These are phyloP conservation scores for Hypoxylon sp. DNA, from an alignment of 2,329 filamentous ascomycete species.

Conservation along the genomic window DNA sequence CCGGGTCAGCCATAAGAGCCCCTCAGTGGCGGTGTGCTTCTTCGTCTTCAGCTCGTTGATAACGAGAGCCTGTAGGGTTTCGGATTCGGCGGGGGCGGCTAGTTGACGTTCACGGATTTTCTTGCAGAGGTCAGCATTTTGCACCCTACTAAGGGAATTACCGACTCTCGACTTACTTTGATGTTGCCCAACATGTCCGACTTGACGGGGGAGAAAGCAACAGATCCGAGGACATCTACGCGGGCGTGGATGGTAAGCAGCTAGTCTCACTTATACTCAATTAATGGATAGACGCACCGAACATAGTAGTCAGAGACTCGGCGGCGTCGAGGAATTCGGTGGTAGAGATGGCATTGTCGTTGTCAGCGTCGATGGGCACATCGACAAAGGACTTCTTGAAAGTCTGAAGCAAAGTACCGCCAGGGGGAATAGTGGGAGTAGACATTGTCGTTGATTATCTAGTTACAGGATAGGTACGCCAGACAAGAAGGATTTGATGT, in stretches of 20 bases:
- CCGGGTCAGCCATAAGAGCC: constrained; percentile 91
- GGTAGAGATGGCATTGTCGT: constrained; percentile 83
- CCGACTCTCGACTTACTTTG: constrained; percentile 69
- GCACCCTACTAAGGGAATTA: constrained; percentile 7
- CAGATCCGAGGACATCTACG: constrained; percentile 72
- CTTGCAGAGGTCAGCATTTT: constrained; percentile 59
- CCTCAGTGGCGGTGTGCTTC: constrained; percentile 90
- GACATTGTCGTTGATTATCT: constrained; percentile 61
- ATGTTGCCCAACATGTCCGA: constrained; percentile 91
- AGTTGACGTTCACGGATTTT: constrained; percentile 90
- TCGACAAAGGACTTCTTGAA: constrained; percentile 86
- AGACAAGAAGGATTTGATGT: not conserved
- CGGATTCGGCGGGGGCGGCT: constrained; percentile 81
- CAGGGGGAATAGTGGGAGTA: constrained; percentile 66
- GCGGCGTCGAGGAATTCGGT: constrained; percentile 91
- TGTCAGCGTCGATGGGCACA: constrained; percentile 79
- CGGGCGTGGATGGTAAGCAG: constrained; percentile 13
- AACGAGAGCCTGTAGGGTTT: constrained; percentile 86
- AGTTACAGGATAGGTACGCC: not conserved
- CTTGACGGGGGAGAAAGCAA: constrained; percentile 92
- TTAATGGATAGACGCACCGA: constrained; percentile 68
- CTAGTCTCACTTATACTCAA: not conserved
- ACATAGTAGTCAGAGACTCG: constrained; percentile 87
- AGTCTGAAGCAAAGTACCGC: constrained; percentile 86
- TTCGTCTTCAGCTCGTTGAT: constrained; percentile 89